Percentiles rank a stretch among this genome's conserved stretches.
phyloP scores from a whole-genome alignment of 495 filamentous ascomycete species.

The Penicillium nucicola region DNA sequence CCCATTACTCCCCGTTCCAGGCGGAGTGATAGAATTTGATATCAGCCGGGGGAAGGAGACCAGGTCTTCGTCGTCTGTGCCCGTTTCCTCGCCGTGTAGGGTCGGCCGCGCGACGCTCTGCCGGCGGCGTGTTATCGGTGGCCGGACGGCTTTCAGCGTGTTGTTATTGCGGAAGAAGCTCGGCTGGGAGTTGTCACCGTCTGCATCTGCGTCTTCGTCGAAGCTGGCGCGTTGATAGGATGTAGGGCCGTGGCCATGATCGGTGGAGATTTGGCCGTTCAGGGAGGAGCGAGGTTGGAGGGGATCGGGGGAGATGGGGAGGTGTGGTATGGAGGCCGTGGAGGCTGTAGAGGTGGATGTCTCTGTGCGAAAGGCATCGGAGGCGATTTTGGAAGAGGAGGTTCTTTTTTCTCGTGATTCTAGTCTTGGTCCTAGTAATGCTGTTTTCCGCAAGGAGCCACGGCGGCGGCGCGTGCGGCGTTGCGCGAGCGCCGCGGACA shows the following conservation, averaged over 20 bases:
- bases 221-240: constrained; percentile 7
- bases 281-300: constrained; percentile 2
- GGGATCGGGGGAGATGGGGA: constrained; percentile 1
- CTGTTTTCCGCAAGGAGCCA: constrained; percentile 77
- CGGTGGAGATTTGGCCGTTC: constrained; percentile 13
- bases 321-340: constrained; percentile 5
- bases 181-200: constrained; percentile 5
- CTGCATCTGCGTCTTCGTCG: constrained; percentile 12
- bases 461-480: constrained; percentile 69
- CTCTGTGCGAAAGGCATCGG: constrained; percentile 43
- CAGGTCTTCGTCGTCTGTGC: constrained; percentile 77
- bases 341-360: constrained; percentile 6
- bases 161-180: constrained; percentile 27
- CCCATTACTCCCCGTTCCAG: constrained; percentile 24
- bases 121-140: constrained; percentile 22
- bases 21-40: constrained; percentile 18
- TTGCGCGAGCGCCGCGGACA: constrained; percentile 56
- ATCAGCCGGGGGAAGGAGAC: constrained; percentile 52
- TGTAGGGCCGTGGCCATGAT: constrained; percentile 17
- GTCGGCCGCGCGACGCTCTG: constrained; percentile 47
- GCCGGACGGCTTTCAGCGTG: constrained; percentile 19
- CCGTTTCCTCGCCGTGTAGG: constrained; percentile 61
- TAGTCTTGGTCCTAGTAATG: constrained; percentile 65
- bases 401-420: constrained; percentile 48
- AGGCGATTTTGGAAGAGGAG: constrained; percentile 14